These are phyloP conservation scores for Stagonosporopsis rhizophila DNA, from an alignment of 2,329 filamentous ascomycete species.

Conservation along the genomic window DNA sequence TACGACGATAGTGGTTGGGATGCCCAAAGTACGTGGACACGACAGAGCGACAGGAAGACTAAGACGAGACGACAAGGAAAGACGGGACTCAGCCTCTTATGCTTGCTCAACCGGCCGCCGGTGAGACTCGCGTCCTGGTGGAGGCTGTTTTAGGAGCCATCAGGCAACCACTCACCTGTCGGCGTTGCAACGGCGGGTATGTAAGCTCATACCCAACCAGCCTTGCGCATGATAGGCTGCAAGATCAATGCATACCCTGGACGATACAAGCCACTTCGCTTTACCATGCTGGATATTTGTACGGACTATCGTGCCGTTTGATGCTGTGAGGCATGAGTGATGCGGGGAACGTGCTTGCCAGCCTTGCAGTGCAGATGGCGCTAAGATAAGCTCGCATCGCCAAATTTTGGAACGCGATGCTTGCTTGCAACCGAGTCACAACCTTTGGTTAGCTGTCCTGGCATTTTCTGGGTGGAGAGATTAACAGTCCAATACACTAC, in stretches of 20 bases:
- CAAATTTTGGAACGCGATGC: slow-evolving; percentile 33
- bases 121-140: slow-evolving; percentile 28
- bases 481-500: not conserved
- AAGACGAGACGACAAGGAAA: slow-evolving; percentile 1
- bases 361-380: slow-evolving; percentile 16
- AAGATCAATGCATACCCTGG: not conserved
- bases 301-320: not conserved
- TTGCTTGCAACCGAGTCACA: slow-evolving; percentile 7
- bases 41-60: not conserved
- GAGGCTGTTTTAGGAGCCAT: slow-evolving; percentile 29
- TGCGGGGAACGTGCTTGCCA: slow-evolving; percentile 10
- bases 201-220: not conserved
- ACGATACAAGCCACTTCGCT: slow-evolving; percentile 2
- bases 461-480: not conserved
- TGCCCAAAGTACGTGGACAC: not conserved
- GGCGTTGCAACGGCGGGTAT: slow-evolving; percentile 14
- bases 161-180: slow-evolving; percentile 35
- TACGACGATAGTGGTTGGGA: not conserved
- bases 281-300: not conserved
- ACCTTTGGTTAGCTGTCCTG: not conserved
- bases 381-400: slow-evolving; percentile 46
- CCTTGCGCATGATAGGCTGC: not conserved
- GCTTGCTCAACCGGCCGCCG: slow-evolving; percentile 22
- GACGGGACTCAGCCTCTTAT: slow-evolving; percentile 17
- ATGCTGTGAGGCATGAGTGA: not conserved